phyloP scores from a whole-genome alignment of 2,329 filamentous ascomycete genomes.

The Fusarium falciforme region DNA sequence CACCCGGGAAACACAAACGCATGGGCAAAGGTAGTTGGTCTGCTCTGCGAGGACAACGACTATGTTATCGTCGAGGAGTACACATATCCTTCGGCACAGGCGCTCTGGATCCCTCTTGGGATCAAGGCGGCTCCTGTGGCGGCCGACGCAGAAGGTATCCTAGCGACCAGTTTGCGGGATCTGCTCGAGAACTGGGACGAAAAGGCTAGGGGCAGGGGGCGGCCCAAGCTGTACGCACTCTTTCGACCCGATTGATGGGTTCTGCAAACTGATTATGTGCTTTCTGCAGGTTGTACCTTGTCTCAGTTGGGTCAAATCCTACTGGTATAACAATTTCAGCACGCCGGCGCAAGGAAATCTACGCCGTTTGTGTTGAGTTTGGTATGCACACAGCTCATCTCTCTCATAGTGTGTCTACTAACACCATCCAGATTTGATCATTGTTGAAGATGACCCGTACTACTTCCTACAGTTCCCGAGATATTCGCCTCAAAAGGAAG shows the following conservation, averaged over 20 bases:
- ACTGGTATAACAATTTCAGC: neutral
- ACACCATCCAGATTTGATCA: neutral
- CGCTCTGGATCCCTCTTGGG: neutral
- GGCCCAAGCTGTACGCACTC: neutral
- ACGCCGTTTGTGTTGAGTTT: neutral
- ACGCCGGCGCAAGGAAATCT: neutral
- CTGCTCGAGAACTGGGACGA: neutral
- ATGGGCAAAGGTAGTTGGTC: neutral
- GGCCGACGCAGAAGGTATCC: neutral
- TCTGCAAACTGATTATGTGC: neutral
- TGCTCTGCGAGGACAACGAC: neutral
- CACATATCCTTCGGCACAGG: neutral
- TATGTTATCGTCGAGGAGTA: neutral
- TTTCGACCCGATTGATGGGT: neutral
- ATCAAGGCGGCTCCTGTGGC: neutral
- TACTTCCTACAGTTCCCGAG: constrained; percentile 43
- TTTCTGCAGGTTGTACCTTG: neutral
- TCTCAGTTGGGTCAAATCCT: neutral
- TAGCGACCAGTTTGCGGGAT: neutral
- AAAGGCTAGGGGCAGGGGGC: neutral
- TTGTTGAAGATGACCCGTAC: constrained; percentile 40
- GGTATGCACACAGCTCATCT: neutral
- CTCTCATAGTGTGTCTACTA: neutral
- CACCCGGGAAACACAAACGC: neutral
- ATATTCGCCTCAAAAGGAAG: neutral